phyloP scores from a whole-genome alignment of 768 basidiomycete genomes.

The Dendrothele bispora region DNA sequence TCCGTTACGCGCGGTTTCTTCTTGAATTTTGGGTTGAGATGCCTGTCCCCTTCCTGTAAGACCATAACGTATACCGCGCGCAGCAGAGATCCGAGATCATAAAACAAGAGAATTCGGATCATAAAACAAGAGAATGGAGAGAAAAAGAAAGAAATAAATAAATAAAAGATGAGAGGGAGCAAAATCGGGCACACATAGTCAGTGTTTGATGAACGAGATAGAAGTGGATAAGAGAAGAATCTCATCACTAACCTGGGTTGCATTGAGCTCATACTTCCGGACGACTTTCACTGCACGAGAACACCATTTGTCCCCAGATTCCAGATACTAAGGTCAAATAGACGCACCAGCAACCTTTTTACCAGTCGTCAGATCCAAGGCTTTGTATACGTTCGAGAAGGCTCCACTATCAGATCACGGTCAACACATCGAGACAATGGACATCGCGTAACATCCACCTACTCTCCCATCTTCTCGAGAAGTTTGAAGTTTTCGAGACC shows the following conservation, averaged over 20 bases:
- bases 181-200: too few species aligned
- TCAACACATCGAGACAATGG: conserved; percentile 17
- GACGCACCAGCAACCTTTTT: conserved; percentile 80
- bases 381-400: conserved; percentile 83
- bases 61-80: conserved; percentile 5
- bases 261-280: conserved; percentile 88
- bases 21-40: conserved; percentile 92
- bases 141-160: conserved; percentile 21
- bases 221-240: too few species aligned
- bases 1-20: conserved; percentile 97
- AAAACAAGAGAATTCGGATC: conserved; percentile 32
- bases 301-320: conserved; percentile 17
- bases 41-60: conserved; percentile 87
- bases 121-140: conserved; percentile 17
- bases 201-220: conserved; percentile 20
- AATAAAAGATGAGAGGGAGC: too few species aligned
- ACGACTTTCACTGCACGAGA: conserved; percentile 84
- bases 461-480: conserved; percentile 92
- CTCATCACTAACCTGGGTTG: conserved; percentile 83
- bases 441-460: conserved; percentile 34
- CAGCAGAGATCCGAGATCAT: conserved; percentile 16
- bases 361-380: conserved; percentile 62
- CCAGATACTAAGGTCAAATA: conserved; percentile 7
- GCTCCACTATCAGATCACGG: conserved; percentile 48
- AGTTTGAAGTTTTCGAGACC: conserved; percentile 82